phyloP scores from a whole-genome alignment of 2,329 filamentous ascomycete species.

The Fusarium vanettenii region DNA sequence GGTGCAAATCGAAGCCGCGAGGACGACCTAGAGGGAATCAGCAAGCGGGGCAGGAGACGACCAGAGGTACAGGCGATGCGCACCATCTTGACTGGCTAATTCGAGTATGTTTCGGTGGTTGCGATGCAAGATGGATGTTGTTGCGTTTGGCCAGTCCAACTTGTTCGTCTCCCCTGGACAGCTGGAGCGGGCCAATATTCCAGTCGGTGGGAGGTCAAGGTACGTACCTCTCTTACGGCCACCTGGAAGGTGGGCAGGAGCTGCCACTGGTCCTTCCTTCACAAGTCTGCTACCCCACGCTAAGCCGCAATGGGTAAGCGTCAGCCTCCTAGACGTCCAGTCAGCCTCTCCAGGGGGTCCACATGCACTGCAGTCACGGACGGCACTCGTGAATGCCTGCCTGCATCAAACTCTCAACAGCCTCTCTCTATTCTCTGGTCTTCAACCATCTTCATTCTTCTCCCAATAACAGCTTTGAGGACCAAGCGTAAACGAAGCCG shows the following conservation, averaged over 20 bases:
- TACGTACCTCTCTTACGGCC: conserved; percentile 40
- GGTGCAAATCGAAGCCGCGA: conserved; percentile 98
- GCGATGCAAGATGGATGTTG: conserved; percentile 33
- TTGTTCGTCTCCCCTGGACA: conserved; percentile 42
- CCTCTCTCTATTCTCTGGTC: conserved; percentile 16
- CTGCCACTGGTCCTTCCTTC: conserved; percentile 11
- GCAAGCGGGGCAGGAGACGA: conserved; percentile 10
- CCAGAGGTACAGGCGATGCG: conserved; percentile 25
- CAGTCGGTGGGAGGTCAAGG: conserved; percentile 41
- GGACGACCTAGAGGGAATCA: conserved; percentile 78
- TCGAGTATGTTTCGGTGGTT: conserved; percentile 34
- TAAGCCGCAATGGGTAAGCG: conserved; percentile 31
- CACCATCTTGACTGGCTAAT: conserved; percentile 54
- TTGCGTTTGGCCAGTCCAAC: conserved; percentile 31
- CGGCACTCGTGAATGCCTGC: conserved; percentile 19
- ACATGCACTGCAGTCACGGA: conserved; percentile 9
- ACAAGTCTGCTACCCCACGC: conserved; percentile 20
- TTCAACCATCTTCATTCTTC: conserved; percentile 1
- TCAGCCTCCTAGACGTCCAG: conserved; percentile 27
- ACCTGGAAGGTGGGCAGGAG: conserved; percentile 30
- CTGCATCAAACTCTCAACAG: not conserved
- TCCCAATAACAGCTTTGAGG: not conserved
- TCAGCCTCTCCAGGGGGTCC: conserved; percentile 36
- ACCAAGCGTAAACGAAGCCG: not conserved
- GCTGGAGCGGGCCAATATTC: conserved; percentile 47